A percentile compares a stretch with the other conserved stretches of the same genome.
These are phyloP conservation scores for Helianthus tuberosus DNA, from an alignment of 129 eudicot species.

Conservation along the genomic window DNA sequence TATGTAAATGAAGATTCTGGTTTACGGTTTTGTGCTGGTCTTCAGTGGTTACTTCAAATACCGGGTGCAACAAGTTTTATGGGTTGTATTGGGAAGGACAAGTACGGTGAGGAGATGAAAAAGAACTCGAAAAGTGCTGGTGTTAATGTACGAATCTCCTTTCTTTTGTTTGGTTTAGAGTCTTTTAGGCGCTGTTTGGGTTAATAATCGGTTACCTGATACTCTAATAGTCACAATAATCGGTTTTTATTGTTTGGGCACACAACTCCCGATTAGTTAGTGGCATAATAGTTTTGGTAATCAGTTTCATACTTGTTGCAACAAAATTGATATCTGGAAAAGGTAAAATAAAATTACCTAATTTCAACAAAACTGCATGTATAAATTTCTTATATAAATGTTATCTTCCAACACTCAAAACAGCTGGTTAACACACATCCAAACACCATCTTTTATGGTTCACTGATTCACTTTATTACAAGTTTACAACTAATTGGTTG, in stretches of 20 bases:
- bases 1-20: neutral
- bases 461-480: neutral
- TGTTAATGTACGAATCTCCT: constrained; percentile 59
- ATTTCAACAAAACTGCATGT: no score
- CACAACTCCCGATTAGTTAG: no score
- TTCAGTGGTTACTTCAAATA: constrained; percentile 93
- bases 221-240: neutral
- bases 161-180: neutral
- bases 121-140: constrained; percentile 68
- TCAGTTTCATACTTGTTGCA: neutral
- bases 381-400: no score
- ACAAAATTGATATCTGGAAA: neutral
- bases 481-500: neutral
- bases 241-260: no score
- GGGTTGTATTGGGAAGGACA: constrained; percentile 95
- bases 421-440: neutral
- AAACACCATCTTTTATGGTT: neutral
- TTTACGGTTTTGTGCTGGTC: constrained; percentile 5
- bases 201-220: neutral
- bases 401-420: neutral
- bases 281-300: neutral
- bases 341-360: no score
- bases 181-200: neutral
- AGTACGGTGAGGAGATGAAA: constrained; percentile 89
- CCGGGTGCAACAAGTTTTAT: constrained; percentile 90